Percentiles rank a stretch among this genome's conserved stretches.
These are phyloP conservation scores for Penicillium sp. DNA, from an alignment of 2,329 filamentous ascomycete genomes.

Conservation along the genomic window DNA sequence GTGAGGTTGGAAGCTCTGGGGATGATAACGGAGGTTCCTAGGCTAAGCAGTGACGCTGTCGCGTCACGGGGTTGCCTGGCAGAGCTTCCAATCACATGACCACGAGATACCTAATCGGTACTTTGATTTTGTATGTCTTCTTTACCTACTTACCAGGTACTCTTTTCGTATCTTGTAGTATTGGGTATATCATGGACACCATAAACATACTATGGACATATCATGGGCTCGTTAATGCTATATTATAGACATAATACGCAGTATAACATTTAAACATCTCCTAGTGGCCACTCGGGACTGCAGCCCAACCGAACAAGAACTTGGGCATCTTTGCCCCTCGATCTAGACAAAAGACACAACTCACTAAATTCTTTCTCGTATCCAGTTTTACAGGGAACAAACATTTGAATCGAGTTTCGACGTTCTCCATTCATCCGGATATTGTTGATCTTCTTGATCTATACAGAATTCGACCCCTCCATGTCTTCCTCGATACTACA, in stretches of 20 bases:
- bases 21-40: constrained; percentile 11
- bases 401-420: neutral
- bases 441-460: neutral
- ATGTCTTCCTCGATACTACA: constrained; percentile 41
- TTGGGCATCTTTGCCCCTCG: constrained; percentile 15
- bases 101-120: neutral
- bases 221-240: neutral
- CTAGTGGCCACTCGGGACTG: constrained; percentile 2
- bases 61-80: constrained; percentile 35
- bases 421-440: neutral
- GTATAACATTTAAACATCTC: neutral
- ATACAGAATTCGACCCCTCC: neutral
- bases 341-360: neutral
- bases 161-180: neutral
- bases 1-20: constrained; percentile 24
- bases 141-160: neutral
- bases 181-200: neutral
- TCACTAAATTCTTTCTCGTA: neutral
- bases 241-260: neutral
- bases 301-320: constrained; percentile 17
- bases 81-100: constrained; percentile 21
- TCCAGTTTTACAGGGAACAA: neutral
- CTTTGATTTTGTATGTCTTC: neutral
- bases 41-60: constrained; percentile 19
- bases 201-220: neutral